These are phyloP conservation scores for Gleditsia sinensis DNA, from an alignment of 306 rosid species.

Conservation along the genomic window DNA sequence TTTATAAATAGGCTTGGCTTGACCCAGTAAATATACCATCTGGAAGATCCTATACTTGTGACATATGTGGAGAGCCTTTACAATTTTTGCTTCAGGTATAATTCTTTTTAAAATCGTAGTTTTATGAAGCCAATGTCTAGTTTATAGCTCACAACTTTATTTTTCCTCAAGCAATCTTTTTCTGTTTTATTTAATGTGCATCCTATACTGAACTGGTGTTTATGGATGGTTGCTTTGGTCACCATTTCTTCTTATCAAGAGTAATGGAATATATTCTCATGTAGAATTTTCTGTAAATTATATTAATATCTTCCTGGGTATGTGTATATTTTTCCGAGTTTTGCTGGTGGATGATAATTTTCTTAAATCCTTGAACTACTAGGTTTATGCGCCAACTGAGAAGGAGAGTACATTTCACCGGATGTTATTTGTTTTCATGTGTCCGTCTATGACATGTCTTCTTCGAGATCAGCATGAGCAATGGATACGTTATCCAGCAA, in stretches of 20 bases:
- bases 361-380: conserved; percentile 18
- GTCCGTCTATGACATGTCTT: conserved; percentile 85
- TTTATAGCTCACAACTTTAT: not conserved
- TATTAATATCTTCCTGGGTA: not conserved
- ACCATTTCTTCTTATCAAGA: not conserved
- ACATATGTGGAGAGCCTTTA: conserved; percentile 74
- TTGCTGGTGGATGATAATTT: conserved; percentile 21
- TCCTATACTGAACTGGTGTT: not conserved
- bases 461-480: conserved; percentile 84
- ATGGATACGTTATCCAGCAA: conserved; percentile 63
- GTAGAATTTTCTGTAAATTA: not conserved
- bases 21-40: conserved; percentile 79
- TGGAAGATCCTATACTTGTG: conserved; percentile 63
- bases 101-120: not conserved
- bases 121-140: not conserved
- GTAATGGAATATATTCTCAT: not conserved
- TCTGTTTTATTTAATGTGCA: not conserved
- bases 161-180: not conserved
- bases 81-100: conserved; percentile 82
- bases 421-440: conserved; percentile 76
- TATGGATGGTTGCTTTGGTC: not conserved
- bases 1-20: conserved; percentile 78
- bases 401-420: conserved; percentile 76
- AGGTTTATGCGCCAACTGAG: conserved; percentile 81
- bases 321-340: not conserved